Evolutionary conservation across 23 red algal genomes (phyloP).

Genomic region (Pyropia yezoensis): DNA sequence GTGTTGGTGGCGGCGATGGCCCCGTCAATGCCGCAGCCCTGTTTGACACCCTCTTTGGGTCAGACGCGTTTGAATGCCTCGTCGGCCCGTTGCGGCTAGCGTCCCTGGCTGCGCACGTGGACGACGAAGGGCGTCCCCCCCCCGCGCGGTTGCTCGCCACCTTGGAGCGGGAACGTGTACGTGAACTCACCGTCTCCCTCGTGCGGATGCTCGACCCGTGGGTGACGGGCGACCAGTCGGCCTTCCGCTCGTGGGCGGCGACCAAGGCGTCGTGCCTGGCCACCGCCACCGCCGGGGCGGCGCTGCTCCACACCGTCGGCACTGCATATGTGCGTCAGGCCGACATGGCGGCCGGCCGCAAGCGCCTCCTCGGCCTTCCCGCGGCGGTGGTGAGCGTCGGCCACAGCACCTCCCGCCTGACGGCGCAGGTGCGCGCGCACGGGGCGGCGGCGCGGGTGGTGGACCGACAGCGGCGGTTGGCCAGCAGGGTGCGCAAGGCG

Average conservation of each 20-base stretch:
- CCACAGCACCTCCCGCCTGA: neutral
- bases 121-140: constrained; percentile 1
- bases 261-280: neutral
- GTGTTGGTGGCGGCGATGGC: constrained; percentile 31
- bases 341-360: neutral
- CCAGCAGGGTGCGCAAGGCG: neutral
- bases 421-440: neutral
- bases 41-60: constrained; percentile 5
- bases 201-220: constrained; percentile 3
- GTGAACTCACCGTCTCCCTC: neutral
- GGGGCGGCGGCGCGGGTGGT: neutral
- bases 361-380: neutral
- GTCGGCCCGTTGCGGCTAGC: constrained; percentile 3
- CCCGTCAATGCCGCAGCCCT: neutral
- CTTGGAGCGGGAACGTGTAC: neutral
- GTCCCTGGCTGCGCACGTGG: neutral
- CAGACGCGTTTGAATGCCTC: constrained; percentile 4
- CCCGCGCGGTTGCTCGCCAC: neutral
- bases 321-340: neutral
- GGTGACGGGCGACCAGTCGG: neutral
- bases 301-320: neutral
- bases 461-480: neutral
- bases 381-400: neutral
- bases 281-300: neutral
- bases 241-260: neutral